Base-by-base conservation (phyloP, 257 asterid species). In the Plectranthus barbatus region DNA sequence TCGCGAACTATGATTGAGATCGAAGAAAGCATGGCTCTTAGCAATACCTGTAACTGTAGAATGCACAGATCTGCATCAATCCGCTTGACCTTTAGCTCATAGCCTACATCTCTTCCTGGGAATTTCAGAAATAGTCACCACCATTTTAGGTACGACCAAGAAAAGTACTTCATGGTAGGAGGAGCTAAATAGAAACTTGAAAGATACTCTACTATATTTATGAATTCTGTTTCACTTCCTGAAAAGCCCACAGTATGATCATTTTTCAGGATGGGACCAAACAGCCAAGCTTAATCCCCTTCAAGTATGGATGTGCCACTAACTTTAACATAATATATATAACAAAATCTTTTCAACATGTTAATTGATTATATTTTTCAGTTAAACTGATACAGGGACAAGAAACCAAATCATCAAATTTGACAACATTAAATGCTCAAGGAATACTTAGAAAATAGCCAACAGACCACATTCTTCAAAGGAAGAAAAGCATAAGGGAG, bases 11-110 rank as follows among this genome's bases (percentile, higher is more conserved):
- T 23, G 34, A 15, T 29, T 26, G 9, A 61, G 31, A 26, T 26
- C 31, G 3, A 26, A 26, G 31, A 52, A 19, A 39, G 40, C 11
- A 24, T 29, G 44, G 47, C 1, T 41, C 62, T 4, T 59, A 59
- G 58, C 68, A 60, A 9, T 70, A 91, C 98, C 96, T 91, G 98
- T 63, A 88, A 65, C 67, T 77, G 77, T 70, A 91, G 77, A 79
- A 88, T 83, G 67, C 80, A 84, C 56, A 83, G 68, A 77, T 91
- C 96, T 40, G 95, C 98, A 60, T 88, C 91, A n/a, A 91, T 91
- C 74, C 96, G 94, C 86, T 79, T 91, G 67, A 81, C 73, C 76
- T 86, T 84, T 67, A 76, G 60, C 61, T 75, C 81, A 37, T 74
- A 84, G 68, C 77, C 87, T 71, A 52, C 62, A 72, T 72, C 76